Evolutionary conservation across 2,329 filamentous ascomycete genomes (phyloP), one percentile per base, ranked within the genome.

Genomic region (Aspergillus sp.): DNA sequence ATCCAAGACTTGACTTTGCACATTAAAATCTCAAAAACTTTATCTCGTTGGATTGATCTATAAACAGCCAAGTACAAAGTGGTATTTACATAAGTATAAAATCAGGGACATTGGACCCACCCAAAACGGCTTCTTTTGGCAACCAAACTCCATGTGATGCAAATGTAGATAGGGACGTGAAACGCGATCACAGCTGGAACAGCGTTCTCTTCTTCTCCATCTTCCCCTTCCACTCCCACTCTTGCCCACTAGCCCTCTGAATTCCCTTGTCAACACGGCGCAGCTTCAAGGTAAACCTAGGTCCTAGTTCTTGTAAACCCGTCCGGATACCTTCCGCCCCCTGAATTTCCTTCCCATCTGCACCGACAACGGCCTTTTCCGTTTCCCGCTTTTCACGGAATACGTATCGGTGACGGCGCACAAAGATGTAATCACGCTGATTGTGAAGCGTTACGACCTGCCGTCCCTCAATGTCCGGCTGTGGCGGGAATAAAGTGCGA

Each of bases 161-260:
- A 49, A 61, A 39, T n/a, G 22, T 39, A 62, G 48, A 59, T 44
- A 45, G 53, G 53, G 13, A 39, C 54, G 62, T 56, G 18, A 54
- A 41, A 61, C 55, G 26, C 18, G 15, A 57, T 65, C 66, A 98
- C 71, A 99, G 80, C 76, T 96, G 95, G 79, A 98, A 99, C 72
- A 91, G 88, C 65, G 93, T 98, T 68, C 95, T 83, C 70, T 90
- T 82, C 81, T 97, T 97, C 79, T 99, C 95, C 88, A 95, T 96
- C 71, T 87, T 87, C 11, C 90, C 89, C 78, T 96, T 96, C 95
- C 95, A 99, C 73, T 97, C 86, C 93, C 95, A 98, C 71, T 96
- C 90, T 65, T 91, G 85, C 38, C 91, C 91, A 74, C 85, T 87
- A 47, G 75, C 88, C 79, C 74, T 86, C 80, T 80, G 90, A 63